Percentiles rank a stretch among this genome's conserved stretches.
Conservation (phyloP, 176 grass and related monocot genomes). For the Oryza punctata region DNA sequence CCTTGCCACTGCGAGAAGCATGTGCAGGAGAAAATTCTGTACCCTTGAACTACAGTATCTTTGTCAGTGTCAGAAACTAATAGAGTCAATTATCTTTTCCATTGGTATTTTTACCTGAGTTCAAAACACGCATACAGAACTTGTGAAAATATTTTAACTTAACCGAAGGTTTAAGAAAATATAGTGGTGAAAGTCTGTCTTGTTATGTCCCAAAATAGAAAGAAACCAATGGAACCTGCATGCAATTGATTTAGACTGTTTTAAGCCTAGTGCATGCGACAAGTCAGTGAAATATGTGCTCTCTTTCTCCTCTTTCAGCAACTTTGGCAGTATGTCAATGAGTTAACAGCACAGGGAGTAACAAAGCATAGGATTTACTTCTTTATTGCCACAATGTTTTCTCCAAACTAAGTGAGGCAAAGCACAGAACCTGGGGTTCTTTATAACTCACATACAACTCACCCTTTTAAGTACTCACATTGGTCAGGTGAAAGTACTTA, state of each 20-base stretch:
- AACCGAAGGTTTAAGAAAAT: not conserved
- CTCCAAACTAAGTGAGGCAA: not conserved
- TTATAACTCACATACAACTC: not conserved
- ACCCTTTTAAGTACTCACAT: not conserved
- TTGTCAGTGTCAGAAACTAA: not conserved
- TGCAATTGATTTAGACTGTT: not conserved
- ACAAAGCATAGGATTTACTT: not conserved
- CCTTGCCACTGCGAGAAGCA: not conserved
- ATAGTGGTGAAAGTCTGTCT: not conserved
- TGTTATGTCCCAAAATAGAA: not conserved
- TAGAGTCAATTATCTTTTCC: not conserved
- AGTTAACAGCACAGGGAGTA: not conserved
- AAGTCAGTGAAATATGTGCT: not conserved
- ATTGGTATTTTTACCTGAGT: too few species aligned
- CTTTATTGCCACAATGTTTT: not conserved
- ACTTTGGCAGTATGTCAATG: not conserved
- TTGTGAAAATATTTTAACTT: not conserved
- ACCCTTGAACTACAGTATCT: not conserved
- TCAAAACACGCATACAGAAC: not conserved
- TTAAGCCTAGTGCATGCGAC: not conserved
- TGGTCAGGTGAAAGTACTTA: not conserved
- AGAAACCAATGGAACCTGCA: not conserved
- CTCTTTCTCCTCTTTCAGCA: not conserved
- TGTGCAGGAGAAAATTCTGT: not conserved
- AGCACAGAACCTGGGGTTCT: not conserved